Evolutionary conservation across 2,329 filamentous ascomycete genomes (phyloP).

Genomic region (Didymellaceae sp.): DNA sequence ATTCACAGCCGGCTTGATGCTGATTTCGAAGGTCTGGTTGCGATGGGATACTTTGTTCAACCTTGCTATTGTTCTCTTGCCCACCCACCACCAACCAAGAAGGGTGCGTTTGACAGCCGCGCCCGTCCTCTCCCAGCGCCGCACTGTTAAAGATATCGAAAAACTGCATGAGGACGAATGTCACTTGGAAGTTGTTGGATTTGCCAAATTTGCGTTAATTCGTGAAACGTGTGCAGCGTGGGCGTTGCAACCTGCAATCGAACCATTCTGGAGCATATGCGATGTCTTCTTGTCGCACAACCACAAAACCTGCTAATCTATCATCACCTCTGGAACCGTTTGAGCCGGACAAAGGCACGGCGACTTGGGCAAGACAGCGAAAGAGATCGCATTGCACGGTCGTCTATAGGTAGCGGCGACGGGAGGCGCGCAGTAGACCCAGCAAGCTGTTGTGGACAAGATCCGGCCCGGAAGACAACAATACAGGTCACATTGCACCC

Average conservation of each 20-base stretch:
- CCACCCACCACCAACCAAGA: conserved; percentile 11
- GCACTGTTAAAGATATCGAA: not conserved
- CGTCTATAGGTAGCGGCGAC: conserved; percentile 1
- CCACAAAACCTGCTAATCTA: not conserved
- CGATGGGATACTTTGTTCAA: conserved; percentile 31
- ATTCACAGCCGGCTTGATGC: conserved; percentile 3
- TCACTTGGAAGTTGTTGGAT: not conserved
- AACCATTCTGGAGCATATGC: not conserved
- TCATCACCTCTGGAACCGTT: not conserved
- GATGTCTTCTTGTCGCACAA: not conserved
- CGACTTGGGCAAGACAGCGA: conserved; percentile 1
- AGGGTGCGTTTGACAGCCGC: not conserved
- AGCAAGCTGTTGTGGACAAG: conserved; percentile 7
- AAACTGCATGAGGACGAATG: not conserved
- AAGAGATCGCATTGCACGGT: not conserved
- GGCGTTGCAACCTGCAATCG: not conserved
- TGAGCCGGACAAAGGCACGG: conserved; percentile 6
- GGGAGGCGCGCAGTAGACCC: conserved; percentile 4
- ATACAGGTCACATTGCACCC: conserved; percentile 7
- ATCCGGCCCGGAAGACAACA: conserved; percentile 6
- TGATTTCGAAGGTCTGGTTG: conserved; percentile 13
- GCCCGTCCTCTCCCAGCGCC: not conserved
- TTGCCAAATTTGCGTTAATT: conserved; percentile 6
- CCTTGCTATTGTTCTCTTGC: conserved; percentile 47
- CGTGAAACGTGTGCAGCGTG: conserved; percentile 1